Base-by-base conservation (phyloP, 345 rosid species). In the thale cress (Arabidopsis thaliana) region DNA sequence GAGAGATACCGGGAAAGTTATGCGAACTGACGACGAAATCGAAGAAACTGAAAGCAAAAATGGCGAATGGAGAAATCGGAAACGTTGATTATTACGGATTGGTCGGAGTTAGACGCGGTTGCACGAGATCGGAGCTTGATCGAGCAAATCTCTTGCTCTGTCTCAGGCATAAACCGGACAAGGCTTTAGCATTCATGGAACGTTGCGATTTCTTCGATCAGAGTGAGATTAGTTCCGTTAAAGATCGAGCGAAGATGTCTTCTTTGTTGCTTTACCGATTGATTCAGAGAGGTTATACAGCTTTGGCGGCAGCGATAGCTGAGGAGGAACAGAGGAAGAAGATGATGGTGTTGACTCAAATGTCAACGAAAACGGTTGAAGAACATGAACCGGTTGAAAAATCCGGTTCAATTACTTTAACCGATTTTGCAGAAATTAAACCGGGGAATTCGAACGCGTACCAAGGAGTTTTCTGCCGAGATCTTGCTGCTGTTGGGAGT, bases 381-480 rank as follows among this genome's bases (percentile, higher is more conserved):
- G 73, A 78, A 28, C 52, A 6, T 0, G 66, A 72, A 66, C 81
- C 81, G 68, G 57, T 65, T 64, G 73, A 65, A 32, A 78, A 40
- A 0, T 4, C 59, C 38, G 76, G 61, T 78, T 71, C 13, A 20
- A 2, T 30, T 0, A 22, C 16, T 3, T 42, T 2, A 28, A 45
- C 34, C 57, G 66, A 46, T 8, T 63, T 44, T 1, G 2, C 52
- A 1, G 81, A 78, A 0, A 50, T 14, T 3, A 68, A 62, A 55
- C 59, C 57, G 51, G 71, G 48, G 23, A 69, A 83, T 67, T 25
- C 85, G 12, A 82, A 78, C 44, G 82, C 80, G 53, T 90, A 81
- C 50, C 97, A 89, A 67, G 99, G 97, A n/a, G 86, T 89, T 33
- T 95, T 95, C 79, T 95, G 99, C 82, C 77, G 99, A 16, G 99